Percentiles rank a stretch among this genome's conserved stretches.
phyloP scores from a whole-genome alignment of 1,139 yeast genomes.

The Lodderomyces theae region DNA sequence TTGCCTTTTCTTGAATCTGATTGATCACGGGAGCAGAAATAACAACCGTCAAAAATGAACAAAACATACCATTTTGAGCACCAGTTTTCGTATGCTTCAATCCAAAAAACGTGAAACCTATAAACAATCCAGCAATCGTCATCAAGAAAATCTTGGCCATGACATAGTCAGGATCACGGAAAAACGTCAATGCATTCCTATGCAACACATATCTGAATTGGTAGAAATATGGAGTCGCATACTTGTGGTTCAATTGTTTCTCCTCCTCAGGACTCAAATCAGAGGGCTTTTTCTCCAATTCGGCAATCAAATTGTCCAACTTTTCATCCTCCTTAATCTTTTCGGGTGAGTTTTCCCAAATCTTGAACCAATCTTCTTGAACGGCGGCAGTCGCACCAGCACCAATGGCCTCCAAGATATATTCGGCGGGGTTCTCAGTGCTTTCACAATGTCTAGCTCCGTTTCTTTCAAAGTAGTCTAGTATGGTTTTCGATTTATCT shows the following conservation, averaged over 20 bases:
- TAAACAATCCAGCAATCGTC: conserved; percentile 45
- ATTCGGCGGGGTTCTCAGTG: conserved; percentile 64
- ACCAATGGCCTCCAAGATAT: conserved; percentile 60
- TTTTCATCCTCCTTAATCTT: conserved; percentile 18
- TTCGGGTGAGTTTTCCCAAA: conserved; percentile 43
- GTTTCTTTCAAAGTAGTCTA: conserved; percentile 64
- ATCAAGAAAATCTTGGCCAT: conserved; percentile 43
- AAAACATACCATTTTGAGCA: conserved; percentile 51
- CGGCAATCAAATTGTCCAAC: conserved; percentile 19
- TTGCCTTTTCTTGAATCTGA: conserved; percentile 39
- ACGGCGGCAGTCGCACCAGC: conserved; percentile 64
- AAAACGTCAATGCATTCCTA: conserved; percentile 36
- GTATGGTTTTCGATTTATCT: conserved; percentile 54
- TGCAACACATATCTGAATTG: conserved; percentile 35
- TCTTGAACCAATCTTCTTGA: conserved; percentile 43
- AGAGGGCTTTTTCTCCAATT: conserved; percentile 13
- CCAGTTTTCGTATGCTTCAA: conserved; percentile 42
- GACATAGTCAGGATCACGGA: conserved; percentile 45
- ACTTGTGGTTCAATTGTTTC: conserved; percentile 17
- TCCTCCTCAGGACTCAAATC: conserved; percentile 10
- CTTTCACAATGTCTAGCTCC: conserved; percentile 61
- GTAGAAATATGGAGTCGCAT: conserved; percentile 36
- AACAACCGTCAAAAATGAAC: conserved; percentile 49
- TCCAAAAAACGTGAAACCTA: conserved; percentile 53
- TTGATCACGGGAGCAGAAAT: conserved; percentile 51